A percentile compares a stretch with the other conserved stretches of the same genome.
These are phyloP conservation scores for Talaromyces nanjingensis DNA, from an alignment of 495 filamentous ascomycete genomes.

Conservation along the genomic window DNA sequence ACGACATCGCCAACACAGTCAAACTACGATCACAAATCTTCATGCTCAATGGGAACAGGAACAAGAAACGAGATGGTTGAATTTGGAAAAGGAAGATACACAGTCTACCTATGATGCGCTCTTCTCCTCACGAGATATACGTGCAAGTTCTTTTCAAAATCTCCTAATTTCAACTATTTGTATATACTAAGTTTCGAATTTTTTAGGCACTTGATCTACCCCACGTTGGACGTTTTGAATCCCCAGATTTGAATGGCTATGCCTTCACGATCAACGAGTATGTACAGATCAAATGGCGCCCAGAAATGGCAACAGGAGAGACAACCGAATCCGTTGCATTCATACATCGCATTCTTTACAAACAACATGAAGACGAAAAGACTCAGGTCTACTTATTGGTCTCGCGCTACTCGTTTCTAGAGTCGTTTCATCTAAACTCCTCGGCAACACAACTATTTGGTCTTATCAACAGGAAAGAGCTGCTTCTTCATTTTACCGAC, in stretches of 20 bases:
- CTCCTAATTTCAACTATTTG: neutral
- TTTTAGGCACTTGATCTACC: neutral
- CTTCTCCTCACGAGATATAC: neutral
- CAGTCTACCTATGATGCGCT: neutral
- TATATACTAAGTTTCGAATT: neutral
- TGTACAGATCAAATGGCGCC: neutral
- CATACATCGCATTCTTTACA: neutral
- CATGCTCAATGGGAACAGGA: neutral
- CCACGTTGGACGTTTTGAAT: neutral
- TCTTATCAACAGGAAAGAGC: neutral
- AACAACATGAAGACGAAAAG: neutral
- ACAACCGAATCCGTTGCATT: neutral
- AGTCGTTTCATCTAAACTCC: too few species aligned
- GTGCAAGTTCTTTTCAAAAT: neutral
- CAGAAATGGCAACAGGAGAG: neutral
- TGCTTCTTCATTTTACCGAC: neutral
- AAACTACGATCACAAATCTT: too few species aligned
- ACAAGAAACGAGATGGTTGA: neutral
- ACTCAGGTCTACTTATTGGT: neutral
- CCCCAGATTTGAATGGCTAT: neutral
- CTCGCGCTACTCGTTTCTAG: neutral
- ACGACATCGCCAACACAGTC: neutral
- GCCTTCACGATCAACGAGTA: neutral
- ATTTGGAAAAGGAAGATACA: neutral
- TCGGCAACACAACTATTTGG: too few species aligned